Percentiles rank a stretch among this genome's conserved stretches.
Evolutionary conservation across 495 filamentous ascomycete genomes (phyloP).

Genomic region (Aspergillus kassunensis): DNA sequence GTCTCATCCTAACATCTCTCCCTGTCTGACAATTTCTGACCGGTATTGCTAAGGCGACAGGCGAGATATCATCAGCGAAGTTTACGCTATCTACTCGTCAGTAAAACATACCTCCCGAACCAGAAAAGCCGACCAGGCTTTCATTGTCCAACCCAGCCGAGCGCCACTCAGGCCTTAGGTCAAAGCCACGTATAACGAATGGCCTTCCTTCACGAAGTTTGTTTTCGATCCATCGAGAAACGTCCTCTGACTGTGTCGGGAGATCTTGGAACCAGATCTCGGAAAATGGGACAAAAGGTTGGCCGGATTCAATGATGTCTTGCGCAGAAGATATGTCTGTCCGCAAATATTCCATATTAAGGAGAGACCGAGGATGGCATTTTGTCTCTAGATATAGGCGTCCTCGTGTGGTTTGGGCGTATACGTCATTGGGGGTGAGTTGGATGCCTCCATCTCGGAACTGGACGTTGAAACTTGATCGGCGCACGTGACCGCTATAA

Average conservation of each 20-base stretch:
- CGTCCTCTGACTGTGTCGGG: neutral
- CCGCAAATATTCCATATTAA: conserved; percentile 11
- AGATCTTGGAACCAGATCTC: conserved; percentile 18
- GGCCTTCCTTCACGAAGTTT: conserved; percentile 16
- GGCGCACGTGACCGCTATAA: neutral
- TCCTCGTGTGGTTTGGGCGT: neutral
- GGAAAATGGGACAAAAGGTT: conserved; percentile 21
- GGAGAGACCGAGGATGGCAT: neutral
- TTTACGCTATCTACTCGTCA: no score
- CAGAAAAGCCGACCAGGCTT: conserved; percentile 11
- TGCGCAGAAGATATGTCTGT: conserved; percentile 5
- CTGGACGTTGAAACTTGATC: neutral
- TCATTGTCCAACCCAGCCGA: conserved; percentile 9
- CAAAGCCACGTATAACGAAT: conserved; percentile 17
- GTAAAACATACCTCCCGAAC: conserved; percentile 15
- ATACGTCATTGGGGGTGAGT: neutral
- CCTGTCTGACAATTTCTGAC: conserved; percentile 19
- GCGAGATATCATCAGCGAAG: neutral
- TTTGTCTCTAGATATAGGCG: neutral
- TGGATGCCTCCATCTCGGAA: neutral
- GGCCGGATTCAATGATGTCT: conserved; percentile 12
- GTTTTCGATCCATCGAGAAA: conserved; percentile 7
- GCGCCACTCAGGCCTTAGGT: conserved; percentile 5
- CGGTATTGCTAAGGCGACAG: conserved; percentile 9
- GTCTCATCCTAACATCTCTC: conserved; percentile 17